These are phyloP conservation scores for Metschnikowia sp. DNA, from an alignment of 805 yeast genomes.

Conservation along the genomic window DNA sequence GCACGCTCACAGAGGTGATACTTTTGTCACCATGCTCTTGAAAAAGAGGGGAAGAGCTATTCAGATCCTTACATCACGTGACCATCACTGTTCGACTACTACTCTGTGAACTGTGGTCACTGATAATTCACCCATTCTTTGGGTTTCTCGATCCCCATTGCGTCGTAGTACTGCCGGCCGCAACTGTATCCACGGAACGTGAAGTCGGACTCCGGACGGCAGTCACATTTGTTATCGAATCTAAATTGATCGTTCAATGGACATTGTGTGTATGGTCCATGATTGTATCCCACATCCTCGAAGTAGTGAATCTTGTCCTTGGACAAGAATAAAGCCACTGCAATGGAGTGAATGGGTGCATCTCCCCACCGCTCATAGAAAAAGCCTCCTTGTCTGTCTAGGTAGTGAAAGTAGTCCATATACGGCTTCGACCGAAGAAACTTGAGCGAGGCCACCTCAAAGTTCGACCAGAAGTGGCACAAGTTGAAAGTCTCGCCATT, in stretches of 20 bases:
- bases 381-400: slow-evolving; percentile 73
- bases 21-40: too few species aligned
- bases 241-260: slow-evolving; percentile 65
- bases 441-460: slow-evolving; percentile 72
- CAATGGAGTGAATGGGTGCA: slow-evolving; percentile 89
- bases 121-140: slow-evolving; percentile 62
- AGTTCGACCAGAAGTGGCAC: slow-evolving; percentile 91
- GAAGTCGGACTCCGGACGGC: slow-evolving; percentile 70
- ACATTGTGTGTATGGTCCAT: slow-evolving; percentile 77
- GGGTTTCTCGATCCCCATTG: slow-evolving; percentile 57
- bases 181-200: slow-evolving; percentile 76
- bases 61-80: neutral
- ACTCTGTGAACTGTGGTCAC: neutral
- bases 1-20: too few species aligned
- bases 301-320: slow-evolving; percentile 71
- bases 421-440: slow-evolving; percentile 77
- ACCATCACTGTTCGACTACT: too few species aligned
- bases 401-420: slow-evolving; percentile 57
- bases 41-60: neutral
- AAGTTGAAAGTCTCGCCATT: slow-evolving; percentile 67
- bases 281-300: slow-evolving; percentile 81
- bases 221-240: slow-evolving; percentile 60
- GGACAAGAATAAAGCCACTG: slow-evolving; percentile 73
- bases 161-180: slow-evolving; percentile 57
- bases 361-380: slow-evolving; percentile 93